phyloP scores from a whole-genome alignment of 1,284 basidiomycete genomes.

The Boletus nobilissimus region DNA sequence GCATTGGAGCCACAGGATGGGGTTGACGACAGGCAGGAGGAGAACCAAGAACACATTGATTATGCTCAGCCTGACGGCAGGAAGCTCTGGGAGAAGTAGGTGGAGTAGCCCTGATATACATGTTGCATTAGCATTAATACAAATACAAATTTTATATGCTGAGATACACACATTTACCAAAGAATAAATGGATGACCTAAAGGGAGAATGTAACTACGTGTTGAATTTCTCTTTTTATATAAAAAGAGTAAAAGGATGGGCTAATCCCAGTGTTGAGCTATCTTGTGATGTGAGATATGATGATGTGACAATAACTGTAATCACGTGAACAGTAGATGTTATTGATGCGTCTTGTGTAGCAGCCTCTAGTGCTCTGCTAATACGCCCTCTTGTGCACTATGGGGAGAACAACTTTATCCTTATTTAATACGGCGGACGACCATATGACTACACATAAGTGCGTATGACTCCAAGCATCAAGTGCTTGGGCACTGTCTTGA shows the following conservation, averaged over 20 bases:
- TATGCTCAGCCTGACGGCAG: neutral
- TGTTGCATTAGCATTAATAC: too few relatives aligned
- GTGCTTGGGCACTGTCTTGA: neutral
- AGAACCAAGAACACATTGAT: conserved; percentile 10
- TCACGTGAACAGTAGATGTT: neutral
- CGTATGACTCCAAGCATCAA: too few relatives aligned
- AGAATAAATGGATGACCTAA: too few relatives aligned
- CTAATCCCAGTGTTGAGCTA: too few relatives aligned
- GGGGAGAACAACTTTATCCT: neutral
- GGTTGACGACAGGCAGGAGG: neutral
- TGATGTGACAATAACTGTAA: too few relatives aligned
- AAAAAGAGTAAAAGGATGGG: neutral
- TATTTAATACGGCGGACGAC: neutral
- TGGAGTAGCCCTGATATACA: neutral
- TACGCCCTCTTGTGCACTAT: neutral
- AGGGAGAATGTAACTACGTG: neutral
- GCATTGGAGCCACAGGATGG: too few relatives aligned
- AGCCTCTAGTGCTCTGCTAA: neutral
- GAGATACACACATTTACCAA: too few relatives aligned
- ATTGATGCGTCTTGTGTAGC: neutral
- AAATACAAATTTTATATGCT: too few relatives aligned
- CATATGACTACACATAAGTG: neutral
- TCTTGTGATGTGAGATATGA: too few relatives aligned
- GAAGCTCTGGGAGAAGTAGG: neutral
- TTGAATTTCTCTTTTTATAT: neutral